Evolutionary conservation across 2,329 filamentous ascomycete genomes (phyloP).

Genomic region (Phaeosphaeria sp.): DNA sequence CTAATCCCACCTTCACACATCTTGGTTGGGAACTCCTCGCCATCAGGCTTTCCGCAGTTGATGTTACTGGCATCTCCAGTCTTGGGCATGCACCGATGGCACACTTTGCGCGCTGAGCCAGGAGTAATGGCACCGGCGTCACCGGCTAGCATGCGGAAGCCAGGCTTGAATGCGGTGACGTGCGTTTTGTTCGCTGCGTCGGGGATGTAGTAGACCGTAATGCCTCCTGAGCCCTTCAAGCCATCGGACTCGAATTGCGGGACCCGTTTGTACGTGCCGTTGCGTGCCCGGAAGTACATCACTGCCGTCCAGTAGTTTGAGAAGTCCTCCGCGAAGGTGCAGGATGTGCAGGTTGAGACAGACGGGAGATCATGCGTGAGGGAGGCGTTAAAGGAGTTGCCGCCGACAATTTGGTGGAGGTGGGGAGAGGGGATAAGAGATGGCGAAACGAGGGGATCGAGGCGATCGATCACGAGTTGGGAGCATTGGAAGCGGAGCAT

Average conservation of each 20-base stretch:
- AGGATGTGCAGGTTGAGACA: conserved; percentile 46
- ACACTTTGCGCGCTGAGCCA: conserved; percentile 22
- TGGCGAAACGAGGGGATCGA: conserved; percentile 33
- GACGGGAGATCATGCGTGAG: conserved; percentile 26
- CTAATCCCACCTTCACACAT: conserved; percentile 65
- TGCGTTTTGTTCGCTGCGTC: conserved; percentile 11
- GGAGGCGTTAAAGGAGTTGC: conserved; percentile 28
- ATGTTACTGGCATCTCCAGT: conserved; percentile 27
- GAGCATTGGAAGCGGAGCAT: conserved; percentile 34
- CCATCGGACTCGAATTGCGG: conserved; percentile 23
- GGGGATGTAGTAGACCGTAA: conserved; percentile 39
- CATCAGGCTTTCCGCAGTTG: conserved; percentile 31
- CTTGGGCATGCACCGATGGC: conserved; percentile 33
- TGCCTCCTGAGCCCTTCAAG: conserved; percentile 28
- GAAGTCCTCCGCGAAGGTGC: conserved; percentile 37
- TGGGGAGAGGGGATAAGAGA: conserved; percentile 29
- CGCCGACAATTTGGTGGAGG: conserved; percentile 31
- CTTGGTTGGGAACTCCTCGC: conserved; percentile 20
- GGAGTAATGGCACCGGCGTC: conserved; percentile 36
- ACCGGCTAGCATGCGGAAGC: conserved; percentile 55
- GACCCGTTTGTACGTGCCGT: conserved; percentile 39
- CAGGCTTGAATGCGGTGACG: conserved; percentile 69
- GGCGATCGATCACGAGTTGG: conserved; percentile 32
- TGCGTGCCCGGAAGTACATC: conserved; percentile 33
- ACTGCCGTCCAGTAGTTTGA: conserved; percentile 41